Conservation (phyloP, 805 yeast species). For the Kregervanrija pseudodelftensis region DNA sequence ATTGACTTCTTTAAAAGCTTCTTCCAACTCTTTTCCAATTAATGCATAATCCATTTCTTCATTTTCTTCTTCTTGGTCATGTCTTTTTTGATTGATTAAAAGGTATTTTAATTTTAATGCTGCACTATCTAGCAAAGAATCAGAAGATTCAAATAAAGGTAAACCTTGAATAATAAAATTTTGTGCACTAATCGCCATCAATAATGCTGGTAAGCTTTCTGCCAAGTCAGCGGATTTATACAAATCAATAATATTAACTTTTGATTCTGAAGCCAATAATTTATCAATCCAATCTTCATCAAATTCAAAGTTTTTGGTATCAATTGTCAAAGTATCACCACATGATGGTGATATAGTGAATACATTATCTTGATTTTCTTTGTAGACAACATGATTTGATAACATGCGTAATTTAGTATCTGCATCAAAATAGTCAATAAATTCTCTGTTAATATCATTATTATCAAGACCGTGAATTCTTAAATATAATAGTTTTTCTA, state of each 20-base stretch:
- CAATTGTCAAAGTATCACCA: not conserved
- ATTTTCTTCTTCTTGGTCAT: conserved; percentile 10
- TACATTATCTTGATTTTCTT: not conserved
- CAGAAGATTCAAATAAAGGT: conserved; percentile 17
- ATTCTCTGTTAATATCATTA: conserved; percentile 10
- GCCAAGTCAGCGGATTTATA: conserved; percentile 8
- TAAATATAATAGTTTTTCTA: conserved; percentile 11
- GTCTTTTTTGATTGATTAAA: conserved; percentile 9
- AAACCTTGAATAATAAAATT: conserved; percentile 28
- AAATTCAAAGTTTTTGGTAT: not conserved
- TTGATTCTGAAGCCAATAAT: conserved; percentile 1
- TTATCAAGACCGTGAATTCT: conserved; percentile 16
- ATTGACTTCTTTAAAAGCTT: conserved; percentile 26
- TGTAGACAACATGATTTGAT: conserved; percentile 21
- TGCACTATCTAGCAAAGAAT: conserved; percentile 14
- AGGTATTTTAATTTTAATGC: conserved; percentile 10
- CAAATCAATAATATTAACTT: conserved; percentile 6
- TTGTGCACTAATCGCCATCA: conserved; percentile 7
- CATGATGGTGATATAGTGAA: not conserved
- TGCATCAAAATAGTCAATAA: conserved; percentile 5
- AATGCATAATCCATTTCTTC: conserved; percentile 20
- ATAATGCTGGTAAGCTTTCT: conserved; percentile 9
- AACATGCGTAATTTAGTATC: conserved; percentile 4
- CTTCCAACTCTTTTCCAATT: conserved; percentile 23
- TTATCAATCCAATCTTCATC: conserved; percentile 4